A percentile compares a stretch with the other conserved stretches of the same genome.
phyloP scores from a whole-genome alignment of 306 rosid species.

The Cyclanthera cordifolia region DNA sequence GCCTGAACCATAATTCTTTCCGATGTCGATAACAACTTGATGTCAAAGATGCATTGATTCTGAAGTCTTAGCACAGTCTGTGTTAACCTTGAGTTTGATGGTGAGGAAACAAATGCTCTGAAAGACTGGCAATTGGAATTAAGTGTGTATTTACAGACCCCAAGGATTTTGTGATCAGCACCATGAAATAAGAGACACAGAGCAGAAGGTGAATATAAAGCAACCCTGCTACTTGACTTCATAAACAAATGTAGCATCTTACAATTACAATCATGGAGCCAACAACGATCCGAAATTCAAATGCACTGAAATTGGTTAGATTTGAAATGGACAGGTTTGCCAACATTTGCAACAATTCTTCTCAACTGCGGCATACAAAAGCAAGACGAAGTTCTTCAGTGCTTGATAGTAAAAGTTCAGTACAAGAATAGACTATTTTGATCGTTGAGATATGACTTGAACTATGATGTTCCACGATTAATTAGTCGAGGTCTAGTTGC shows the following conservation, averaged over 20 bases:
- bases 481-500: too few species aligned
- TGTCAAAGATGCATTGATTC: conserved; percentile 14
- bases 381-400: conserved; percentile 1
- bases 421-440: too few species aligned
- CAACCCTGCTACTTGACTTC: conserved; percentile 3
- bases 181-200: conserved; percentile 19
- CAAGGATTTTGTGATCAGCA: conserved; percentile 17
- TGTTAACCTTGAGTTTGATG: conserved; percentile 17
- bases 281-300: not conserved
- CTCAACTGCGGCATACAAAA: conserved; percentile 1
- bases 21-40: conserved; percentile 29
- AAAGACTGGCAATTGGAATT: conserved; percentile 15
- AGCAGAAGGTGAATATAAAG: conserved; percentile 9
- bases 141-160: conserved; percentile 9
- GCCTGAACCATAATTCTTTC: conserved; percentile 68
- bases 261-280: not conserved
- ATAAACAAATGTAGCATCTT: not conserved
- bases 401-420: not conserved
- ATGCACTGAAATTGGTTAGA: not conserved
- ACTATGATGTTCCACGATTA: too few species aligned
- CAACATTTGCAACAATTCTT: not conserved
- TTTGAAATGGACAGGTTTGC: not conserved
- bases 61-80: conserved; percentile 13
- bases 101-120: conserved; percentile 23
- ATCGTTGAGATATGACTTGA: too few species aligned